A percentile compares a stretch with the other conserved stretches of the same genome.
Evolutionary conservation across 176 grass and related monocot genomes (phyloP).

Genomic region (Thalia dealbata): DNA sequence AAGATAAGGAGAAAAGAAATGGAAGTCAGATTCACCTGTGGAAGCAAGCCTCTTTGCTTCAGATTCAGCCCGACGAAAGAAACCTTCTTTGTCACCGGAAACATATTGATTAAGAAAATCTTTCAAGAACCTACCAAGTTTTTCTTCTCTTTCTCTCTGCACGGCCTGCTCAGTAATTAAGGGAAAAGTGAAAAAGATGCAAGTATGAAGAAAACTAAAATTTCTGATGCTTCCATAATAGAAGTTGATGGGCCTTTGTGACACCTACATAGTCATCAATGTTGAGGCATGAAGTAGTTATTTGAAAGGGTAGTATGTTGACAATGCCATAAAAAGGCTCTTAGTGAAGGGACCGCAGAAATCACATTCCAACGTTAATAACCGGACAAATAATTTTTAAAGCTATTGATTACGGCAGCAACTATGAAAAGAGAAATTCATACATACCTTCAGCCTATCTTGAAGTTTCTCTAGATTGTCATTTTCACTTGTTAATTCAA

Average conservation of each 20-base stretch:
- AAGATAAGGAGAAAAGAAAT: not conserved
- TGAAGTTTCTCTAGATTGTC: conserved; percentile 77
- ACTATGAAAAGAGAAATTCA: not conserved
- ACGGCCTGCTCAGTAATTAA: conserved; percentile 45
- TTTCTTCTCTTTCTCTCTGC: conserved; percentile 90
- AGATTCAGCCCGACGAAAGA: conserved; percentile 46
- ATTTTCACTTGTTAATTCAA: conserved; percentile 51
- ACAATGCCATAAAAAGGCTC: too few species aligned
- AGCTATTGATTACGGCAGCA: too few species aligned
- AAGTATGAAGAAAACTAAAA: not conserved
- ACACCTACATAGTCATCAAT: too few species aligned
- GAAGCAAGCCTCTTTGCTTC: conserved; percentile 74
- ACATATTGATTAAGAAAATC: conserved; percentile 83
- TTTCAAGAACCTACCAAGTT: conserved; percentile 70
- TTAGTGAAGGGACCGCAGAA: too few species aligned
- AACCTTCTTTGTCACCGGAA: conserved; percentile 56
- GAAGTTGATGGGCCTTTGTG: too few species aligned
- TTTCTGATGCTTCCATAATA: too few species aligned
- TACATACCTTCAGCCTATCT: conserved; percentile 77
- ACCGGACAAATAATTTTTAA: too few species aligned
- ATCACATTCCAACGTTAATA: too few species aligned
- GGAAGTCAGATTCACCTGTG: conserved; percentile 39
- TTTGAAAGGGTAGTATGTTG: too few species aligned
- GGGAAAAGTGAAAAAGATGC: not conserved
- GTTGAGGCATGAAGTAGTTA: too few species aligned